Evolutionary conservation across 257 asterid species (phyloP), one percentile per base, ranked within the genome.

Genomic region (Hygrophila difformis): DNA sequence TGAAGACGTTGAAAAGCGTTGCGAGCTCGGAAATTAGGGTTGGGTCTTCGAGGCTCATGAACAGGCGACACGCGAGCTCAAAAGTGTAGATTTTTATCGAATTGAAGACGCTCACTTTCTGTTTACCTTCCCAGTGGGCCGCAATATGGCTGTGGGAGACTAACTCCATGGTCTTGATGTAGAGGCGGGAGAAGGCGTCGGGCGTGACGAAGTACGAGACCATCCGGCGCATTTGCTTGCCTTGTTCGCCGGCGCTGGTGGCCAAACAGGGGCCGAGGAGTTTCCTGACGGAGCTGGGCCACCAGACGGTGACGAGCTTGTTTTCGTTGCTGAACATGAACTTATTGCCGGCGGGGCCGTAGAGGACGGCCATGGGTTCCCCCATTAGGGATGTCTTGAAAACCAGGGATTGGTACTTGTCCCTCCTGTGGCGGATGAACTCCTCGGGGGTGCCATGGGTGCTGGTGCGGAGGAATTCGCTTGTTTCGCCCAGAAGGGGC

Each of bases 11-110:
- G 72, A 82, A 82, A 20, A 77, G 61, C 24, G 44, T 15, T 1
- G 78, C 78, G 20, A 87, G 82, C 62, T 67, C 62, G 11, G 66
- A 19, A 6, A 83, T 73, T n/a, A 63, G 63, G 6, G 41, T 48
- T 15, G 58, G 50, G 12, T 87, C 87, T 51, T 82, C 93, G 5
- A 82, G 70, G 73, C 89, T 80, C 84, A 79, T 62, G 49, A 87
- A 83, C 3, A 83, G 61, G 14, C 81, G 78, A 26, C 97, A 87
- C 0, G 84, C 94, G 8, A 83, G 62, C 20, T 75, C 83, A 19
- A 82, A 79, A 1, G 94, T 79, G 69, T 77, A 81, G 18, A 61
- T 13, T 45, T 78, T 83, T 48, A 67, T 53, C 9, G 66, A 59
- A 1, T 89, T 93, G 23, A 69, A 77, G 20, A 72, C 73, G 44